Evolutionary conservation across 2,329 filamentous ascomycete genomes (phyloP).

Genomic region (Arthrinium phaeospermum): DNA sequence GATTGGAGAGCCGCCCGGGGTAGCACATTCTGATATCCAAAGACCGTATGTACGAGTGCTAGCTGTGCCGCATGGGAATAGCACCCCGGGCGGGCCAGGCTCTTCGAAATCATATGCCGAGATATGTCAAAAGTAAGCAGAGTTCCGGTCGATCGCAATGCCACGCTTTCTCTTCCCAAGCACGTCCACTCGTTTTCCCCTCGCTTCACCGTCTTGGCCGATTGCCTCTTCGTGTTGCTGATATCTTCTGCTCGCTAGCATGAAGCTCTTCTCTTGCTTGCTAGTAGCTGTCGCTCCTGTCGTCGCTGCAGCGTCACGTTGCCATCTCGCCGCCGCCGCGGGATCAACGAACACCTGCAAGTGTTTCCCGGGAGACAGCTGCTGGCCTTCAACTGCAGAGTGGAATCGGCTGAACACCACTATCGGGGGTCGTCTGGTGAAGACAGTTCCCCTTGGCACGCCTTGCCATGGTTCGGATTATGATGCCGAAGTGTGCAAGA

Average conservation of each 20-base stretch:
- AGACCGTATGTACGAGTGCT: background rate
- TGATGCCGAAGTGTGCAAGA: slow-evolving; percentile 28
- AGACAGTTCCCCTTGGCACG: slow-evolving; percentile 32
- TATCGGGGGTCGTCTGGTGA: slow-evolving; percentile 31
- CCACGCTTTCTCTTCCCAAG: background rate
- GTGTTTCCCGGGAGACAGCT: slow-evolving; percentile 21
- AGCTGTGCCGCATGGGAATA: background rate
- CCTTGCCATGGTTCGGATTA: slow-evolving; percentile 30
- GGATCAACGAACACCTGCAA: slow-evolving; percentile 2
- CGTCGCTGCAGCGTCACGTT: background rate
- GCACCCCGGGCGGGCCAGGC: background rate
- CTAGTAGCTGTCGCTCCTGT: background rate
- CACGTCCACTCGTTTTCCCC: background rate
- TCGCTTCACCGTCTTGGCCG: background rate
- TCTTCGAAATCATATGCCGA: background rate
- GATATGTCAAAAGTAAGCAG: background rate
- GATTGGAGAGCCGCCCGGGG: background rate
- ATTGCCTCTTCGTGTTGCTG: background rate
- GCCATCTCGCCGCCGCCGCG: background rate
- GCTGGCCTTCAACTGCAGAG: slow-evolving; percentile 20
- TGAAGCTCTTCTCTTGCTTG: background rate
- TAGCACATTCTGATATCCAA: background rate
- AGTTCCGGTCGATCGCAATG: background rate
- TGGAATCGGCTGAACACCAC: slow-evolving; percentile 22
- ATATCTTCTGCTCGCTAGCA: background rate